Evolutionary conservation across 768 basidiomycete genomes (phyloP).

Genomic region (Tulasnella sp.): DNA sequence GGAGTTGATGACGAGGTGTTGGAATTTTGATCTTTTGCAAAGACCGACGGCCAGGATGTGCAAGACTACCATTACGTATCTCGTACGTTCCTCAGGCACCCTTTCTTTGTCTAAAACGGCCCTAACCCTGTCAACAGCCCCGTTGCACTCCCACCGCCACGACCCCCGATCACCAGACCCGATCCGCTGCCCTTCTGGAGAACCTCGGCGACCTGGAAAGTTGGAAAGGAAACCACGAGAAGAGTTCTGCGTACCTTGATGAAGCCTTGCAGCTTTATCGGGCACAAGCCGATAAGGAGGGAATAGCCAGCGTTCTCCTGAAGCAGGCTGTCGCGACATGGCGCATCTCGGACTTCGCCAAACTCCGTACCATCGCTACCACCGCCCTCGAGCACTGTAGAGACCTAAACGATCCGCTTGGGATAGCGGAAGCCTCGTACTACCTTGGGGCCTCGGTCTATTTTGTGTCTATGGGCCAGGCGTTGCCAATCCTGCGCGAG

Average conservation of each 20-base stretch:
- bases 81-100: neutral
- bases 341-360: neutral
- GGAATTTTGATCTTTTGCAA: neutral
- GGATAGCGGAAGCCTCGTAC: neutral
- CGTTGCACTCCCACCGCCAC: neutral
- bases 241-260: neutral
- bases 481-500: neutral
- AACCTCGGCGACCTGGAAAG: neutral
- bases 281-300: neutral
- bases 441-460: neutral
- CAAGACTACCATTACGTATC: neutral
- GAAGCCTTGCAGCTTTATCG: neutral
- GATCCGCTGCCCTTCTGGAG: neutral
- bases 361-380: neutral
- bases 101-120: neutral
- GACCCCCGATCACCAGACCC: neutral
- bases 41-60: neutral
- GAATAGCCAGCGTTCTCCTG: neutral
- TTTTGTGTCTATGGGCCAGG: neutral
- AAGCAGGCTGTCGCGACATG: neutral
- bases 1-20: neutral
- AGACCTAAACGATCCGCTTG: neutral
- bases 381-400: neutral
- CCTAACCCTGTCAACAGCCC: neutral
- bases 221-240: neutral